A percentile compares a stretch with the other conserved stretches of the same genome.
Evolutionary conservation across 805 yeast species (phyloP).

Genomic region (Starmera dryadoides): DNA sequence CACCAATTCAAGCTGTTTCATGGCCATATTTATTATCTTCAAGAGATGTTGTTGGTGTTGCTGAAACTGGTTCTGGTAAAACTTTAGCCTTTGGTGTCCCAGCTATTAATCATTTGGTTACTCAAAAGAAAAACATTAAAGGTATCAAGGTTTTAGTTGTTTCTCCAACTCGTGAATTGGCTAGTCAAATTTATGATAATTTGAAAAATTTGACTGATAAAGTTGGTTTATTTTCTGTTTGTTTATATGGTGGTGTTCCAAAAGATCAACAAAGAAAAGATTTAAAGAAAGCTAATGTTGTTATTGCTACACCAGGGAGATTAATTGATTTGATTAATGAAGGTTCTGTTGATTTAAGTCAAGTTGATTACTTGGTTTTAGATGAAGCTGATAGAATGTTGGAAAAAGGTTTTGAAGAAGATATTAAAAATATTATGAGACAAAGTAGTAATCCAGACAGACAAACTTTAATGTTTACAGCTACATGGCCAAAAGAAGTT

Average conservation of each 20-base stretch:
- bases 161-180: constrained; percentile 97
- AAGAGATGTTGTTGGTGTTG: constrained; percentile 91
- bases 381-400: constrained; percentile 99
- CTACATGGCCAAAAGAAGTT: constrained; percentile 99
- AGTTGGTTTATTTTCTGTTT: constrained; percentile 62
- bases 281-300: constrained; percentile 62
- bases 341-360: constrained; percentile 64
- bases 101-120: constrained; percentile 66
- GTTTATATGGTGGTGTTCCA: constrained; percentile 96
- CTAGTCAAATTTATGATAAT: constrained; percentile 88
- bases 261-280: constrained; percentile 82
- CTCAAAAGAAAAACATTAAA: constrained; percentile 18
- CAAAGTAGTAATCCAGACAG: constrained; percentile 44
- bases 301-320: constrained; percentile 98
- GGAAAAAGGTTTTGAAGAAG: constrained; percentile 97
- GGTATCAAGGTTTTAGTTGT: constrained; percentile 75
- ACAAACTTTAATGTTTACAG: constrained; percentile 97
- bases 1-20: constrained; percentile 90
- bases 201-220: constrained; percentile 54
- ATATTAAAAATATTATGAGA: constrained; percentile 76
- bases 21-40: constrained; percentile 86
- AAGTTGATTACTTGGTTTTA: constrained; percentile 72
- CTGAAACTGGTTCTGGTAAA: constrained; percentile 98
- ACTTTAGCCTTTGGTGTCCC: constrained; percentile 98
- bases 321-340: constrained; percentile 85